phyloP scores from a whole-genome alignment of 2,329 filamentous ascomycete genomes.

The Trichoderma koningii region DNA sequence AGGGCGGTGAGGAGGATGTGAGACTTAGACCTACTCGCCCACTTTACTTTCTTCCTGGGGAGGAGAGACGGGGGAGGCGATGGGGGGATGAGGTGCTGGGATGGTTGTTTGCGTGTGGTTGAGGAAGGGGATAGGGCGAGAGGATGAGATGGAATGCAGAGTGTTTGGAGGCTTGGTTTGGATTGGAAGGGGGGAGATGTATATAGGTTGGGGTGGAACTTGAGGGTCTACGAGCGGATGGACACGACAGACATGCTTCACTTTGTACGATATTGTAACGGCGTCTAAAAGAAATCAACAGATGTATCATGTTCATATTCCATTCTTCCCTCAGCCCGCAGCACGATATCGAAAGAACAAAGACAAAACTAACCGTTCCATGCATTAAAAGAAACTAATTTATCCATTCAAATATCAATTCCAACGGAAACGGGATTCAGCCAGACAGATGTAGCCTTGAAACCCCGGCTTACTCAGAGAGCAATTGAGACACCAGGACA shows the following conservation, averaged over 20 bases:
- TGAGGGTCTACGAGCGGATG: neutral
- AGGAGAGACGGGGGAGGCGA: neutral
- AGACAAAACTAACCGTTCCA: neutral
- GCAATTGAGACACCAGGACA: too few species aligned
- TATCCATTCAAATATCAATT: too few species aligned
- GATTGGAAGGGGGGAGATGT: slow-evolving; percentile 3
- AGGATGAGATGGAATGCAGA: neutral
- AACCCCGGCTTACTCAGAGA: too few species aligned
- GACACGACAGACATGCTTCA: neutral
- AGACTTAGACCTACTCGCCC: slow-evolving; percentile 11
- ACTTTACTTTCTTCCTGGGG: neutral
- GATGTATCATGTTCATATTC: neutral
- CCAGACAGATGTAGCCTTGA: too few species aligned
- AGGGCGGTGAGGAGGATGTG: slow-evolving; percentile 44
- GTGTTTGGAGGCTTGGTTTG: neutral
- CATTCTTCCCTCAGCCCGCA: too few species aligned
- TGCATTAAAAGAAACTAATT: too few species aligned
- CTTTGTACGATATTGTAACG: slow-evolving; percentile 42
- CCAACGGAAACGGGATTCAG: too few species aligned
- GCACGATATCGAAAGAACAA: neutral
- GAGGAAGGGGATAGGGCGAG: neutral
- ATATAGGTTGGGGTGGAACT: neutral
- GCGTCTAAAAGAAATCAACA: slow-evolving; percentile 21
- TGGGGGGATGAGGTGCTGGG: neutral
- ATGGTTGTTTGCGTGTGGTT: neutral